Conservation (phyloP, 2,329 filamentous ascomycete genomes). For the Alternaria infectoria region DNA sequence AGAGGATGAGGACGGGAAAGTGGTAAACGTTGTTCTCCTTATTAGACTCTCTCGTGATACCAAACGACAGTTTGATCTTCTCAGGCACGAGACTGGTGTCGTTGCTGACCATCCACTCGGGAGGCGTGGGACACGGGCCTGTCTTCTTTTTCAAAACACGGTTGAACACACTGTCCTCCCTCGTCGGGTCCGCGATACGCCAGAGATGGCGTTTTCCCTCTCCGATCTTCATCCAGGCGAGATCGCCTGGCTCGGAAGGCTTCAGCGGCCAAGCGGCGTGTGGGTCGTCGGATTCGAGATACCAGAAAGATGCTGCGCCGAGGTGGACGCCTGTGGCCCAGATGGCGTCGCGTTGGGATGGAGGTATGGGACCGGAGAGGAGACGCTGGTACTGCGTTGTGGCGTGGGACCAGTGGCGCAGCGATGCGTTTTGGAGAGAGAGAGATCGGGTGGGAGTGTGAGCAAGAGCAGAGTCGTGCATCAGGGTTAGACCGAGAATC, state of each 20-base stretch:
- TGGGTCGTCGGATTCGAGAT: conserved; percentile 51
- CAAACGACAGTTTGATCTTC: conserved; percentile 40
- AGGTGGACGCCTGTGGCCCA: conserved; percentile 58
- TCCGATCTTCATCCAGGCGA: conserved; percentile 65
- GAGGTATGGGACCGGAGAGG: conserved; percentile 46
- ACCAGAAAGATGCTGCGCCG: conserved; percentile 55
- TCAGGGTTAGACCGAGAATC: conserved; percentile 59
- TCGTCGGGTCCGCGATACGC: conserved; percentile 57
- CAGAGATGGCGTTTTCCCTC: conserved; percentile 64
- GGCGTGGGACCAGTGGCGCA: conserved; percentile 56
- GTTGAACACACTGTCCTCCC: conserved; percentile 58
- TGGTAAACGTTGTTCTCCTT: conserved; percentile 34
- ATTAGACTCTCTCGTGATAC: conserved; percentile 25
- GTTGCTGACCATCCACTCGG: conserved; percentile 11
- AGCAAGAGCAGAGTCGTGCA: conserved; percentile 59
- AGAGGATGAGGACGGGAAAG: conserved; percentile 46
- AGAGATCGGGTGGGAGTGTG: conserved; percentile 19
- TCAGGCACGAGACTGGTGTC: conserved; percentile 37
- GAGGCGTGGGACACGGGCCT: conserved; percentile 9
- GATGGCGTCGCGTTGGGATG: conserved; percentile 53
- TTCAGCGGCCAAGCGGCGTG: conserved; percentile 64
- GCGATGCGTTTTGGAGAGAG: conserved; percentile 45
- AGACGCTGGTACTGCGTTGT: conserved; percentile 57
- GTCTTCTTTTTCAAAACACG: conserved; percentile 31
- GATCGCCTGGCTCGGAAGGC: conserved; percentile 50